phyloP scores from a whole-genome alignment of 2,329 filamentous ascomycete genomes.

The Penicillium janthinellum region DNA sequence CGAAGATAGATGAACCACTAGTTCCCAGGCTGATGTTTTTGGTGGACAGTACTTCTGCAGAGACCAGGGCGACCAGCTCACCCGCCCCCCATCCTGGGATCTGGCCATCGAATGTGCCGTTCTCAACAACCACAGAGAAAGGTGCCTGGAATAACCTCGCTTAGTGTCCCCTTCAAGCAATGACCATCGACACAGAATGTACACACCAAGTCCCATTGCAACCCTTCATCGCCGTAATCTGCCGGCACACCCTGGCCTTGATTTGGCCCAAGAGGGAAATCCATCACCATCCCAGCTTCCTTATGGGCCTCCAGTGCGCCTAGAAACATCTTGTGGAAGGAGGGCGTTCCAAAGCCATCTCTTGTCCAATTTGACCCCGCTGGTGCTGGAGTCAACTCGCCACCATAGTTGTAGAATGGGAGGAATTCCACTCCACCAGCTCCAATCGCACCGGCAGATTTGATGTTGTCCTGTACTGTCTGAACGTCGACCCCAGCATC shows the following conservation, averaged over 20 bases:
- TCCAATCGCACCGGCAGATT: conserved; percentile 33
- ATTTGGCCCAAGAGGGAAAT: conserved; percentile 52
- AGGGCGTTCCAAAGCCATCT: conserved; percentile 45
- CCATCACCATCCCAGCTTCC: conserved; percentile 45
- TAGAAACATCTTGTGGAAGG: conserved; percentile 34
- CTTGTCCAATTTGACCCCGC: conserved; percentile 38
- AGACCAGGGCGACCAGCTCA: conserved; percentile 31
- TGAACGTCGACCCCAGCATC: conserved; percentile 38
- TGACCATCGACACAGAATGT: neutral
- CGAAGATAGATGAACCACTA: neutral
- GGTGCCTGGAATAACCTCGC: conserved; percentile 7
- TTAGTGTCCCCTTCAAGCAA: neutral
- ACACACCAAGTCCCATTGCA: conserved; percentile 32
- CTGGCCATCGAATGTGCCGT: conserved; percentile 33
- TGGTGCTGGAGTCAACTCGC: conserved; percentile 8
- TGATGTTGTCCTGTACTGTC: conserved; percentile 36
- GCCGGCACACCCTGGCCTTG: conserved; percentile 53
- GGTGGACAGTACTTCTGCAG: conserved; percentile 20
- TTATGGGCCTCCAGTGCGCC: conserved; percentile 35
- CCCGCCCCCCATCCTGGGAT: conserved; percentile 44
- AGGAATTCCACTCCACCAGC: conserved; percentile 45
- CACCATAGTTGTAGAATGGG: conserved; percentile 45
- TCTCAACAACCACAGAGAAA: conserved; percentile 17
- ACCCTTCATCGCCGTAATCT: conserved; percentile 34
- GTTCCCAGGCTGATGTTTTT: conserved; percentile 15